These are phyloP conservation scores for Mycena venus DNA, from an alignment of 768 basidiomycete genomes.

Conservation along the genomic window DNA sequence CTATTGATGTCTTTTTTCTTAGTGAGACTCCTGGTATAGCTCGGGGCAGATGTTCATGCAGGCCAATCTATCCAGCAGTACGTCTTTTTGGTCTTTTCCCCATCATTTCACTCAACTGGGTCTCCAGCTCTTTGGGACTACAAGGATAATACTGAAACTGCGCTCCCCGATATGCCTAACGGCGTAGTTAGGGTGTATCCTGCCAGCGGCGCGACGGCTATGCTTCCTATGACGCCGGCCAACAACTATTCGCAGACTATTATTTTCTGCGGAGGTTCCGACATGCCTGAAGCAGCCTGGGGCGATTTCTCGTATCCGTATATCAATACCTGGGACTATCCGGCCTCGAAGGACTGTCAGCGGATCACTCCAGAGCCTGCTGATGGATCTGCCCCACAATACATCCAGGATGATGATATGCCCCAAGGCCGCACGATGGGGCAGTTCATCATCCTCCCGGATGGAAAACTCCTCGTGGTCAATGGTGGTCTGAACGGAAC, in stretches of 20 bases:
- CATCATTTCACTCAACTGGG: slow-evolving; percentile 23
- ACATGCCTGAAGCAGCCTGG: slow-evolving; percentile 79
- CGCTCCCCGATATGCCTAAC: slow-evolving; percentile 79
- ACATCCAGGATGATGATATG: slow-evolving; percentile 83
- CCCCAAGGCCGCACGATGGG: slow-evolving; percentile 90
- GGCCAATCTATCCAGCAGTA: slow-evolving; percentile 83
- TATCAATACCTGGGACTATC: slow-evolving; percentile 80
- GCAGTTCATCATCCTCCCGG: slow-evolving; percentile 87
- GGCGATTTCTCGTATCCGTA: slow-evolving; percentile 83
- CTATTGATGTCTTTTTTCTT: neutral
- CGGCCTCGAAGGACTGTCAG: slow-evolving; percentile 81
- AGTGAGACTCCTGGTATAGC: slow-evolving; percentile 41
- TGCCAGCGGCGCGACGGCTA: slow-evolving; percentile 74
- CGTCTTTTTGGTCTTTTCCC: slow-evolving; percentile 39
- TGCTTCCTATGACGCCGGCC: slow-evolving; percentile 92
- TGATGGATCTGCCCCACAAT: slow-evolving; percentile 71
- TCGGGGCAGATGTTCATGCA: slow-evolving; percentile 87
- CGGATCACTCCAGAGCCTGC: slow-evolving; percentile 89
- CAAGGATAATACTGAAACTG: slow-evolving; percentile 66
- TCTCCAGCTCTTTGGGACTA: slow-evolving; percentile 64
- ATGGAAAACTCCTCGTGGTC: slow-evolving; percentile 81
- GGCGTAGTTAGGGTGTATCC: slow-evolving; percentile 68
- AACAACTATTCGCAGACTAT: slow-evolving; percentile 90
- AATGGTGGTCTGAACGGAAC: slow-evolving; percentile 91
- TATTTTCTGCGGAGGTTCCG: slow-evolving; percentile 88